Percentiles rank a stretch among this genome's conserved stretches.
Evolutionary conservation across 768 basidiomycete species (phyloP).

Genomic region (Pisolithus orientalis): DNA sequence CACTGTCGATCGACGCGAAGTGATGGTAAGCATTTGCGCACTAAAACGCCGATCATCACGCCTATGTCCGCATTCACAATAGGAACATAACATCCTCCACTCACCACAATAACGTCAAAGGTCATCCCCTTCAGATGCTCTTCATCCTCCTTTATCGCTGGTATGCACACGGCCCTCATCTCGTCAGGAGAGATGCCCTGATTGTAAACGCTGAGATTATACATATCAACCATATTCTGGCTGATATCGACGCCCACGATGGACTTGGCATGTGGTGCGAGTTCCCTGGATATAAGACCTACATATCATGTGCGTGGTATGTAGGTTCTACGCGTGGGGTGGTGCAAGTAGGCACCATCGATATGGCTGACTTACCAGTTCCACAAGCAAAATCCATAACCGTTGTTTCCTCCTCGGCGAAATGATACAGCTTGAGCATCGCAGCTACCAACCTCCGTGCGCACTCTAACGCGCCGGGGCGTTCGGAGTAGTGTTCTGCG

Average conservation of each 20-base stretch:
- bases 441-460: slow-evolving; percentile 19
- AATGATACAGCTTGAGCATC: slow-evolving; percentile 34
- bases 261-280: slow-evolving; percentile 53
- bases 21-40: slow-evolving; percentile 64
- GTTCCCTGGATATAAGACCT: slow-evolving; percentile 61
- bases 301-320: not conserved
- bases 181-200: slow-evolving; percentile 61
- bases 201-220: slow-evolving; percentile 49
- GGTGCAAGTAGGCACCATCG: no score
- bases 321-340: no score
- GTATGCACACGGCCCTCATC: slow-evolving; percentile 53
- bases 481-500: slow-evolving; percentile 21
- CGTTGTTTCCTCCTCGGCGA: slow-evolving; percentile 49
- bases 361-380: slow-evolving; percentile 37
- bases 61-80: not conserved
- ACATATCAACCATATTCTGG: slow-evolving; percentile 60
- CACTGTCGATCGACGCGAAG: slow-evolving; percentile 40
- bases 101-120: slow-evolving; percentile 69
- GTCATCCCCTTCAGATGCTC: slow-evolving; percentile 44
- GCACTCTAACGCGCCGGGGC: slow-evolving; percentile 11
- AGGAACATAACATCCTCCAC: slow-evolving; percentile 17
- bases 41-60: slow-evolving; percentile 26
- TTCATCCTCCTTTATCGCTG: slow-evolving; percentile 40
- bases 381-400: slow-evolving; percentile 77
- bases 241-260: slow-evolving; percentile 76